phyloP scores from a whole-genome alignment of 371 early-diverging fungal genomes.

The Mortierella polycephala region DNA sequence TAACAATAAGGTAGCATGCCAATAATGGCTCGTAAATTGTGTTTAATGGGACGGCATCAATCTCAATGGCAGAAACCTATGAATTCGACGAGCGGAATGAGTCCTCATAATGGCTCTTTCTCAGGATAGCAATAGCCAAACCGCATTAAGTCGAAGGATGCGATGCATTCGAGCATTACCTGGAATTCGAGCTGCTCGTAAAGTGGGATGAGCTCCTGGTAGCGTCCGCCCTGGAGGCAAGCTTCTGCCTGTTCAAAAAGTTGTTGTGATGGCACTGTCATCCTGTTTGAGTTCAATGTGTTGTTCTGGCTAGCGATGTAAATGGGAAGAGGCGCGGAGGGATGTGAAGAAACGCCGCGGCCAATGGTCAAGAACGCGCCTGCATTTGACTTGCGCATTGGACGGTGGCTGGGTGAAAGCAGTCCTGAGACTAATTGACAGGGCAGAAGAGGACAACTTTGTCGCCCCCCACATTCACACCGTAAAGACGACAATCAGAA shows the following conservation, averaged over 20 bases:
- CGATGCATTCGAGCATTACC: conserved; percentile 9
- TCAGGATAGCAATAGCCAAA: neutral
- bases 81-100: neutral
- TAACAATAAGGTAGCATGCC: conserved; percentile 38
- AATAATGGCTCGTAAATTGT: conserved; percentile 49
- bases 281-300: conserved; percentile 1
- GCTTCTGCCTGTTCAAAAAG: conserved; percentile 47
- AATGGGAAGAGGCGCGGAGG: neutral
- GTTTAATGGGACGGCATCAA: conserved; percentile 49
- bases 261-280: conserved; percentile 20
- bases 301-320: neutral
- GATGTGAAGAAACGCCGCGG: neutral
- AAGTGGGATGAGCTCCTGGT: conserved; percentile 47
- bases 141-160: too few species aligned
- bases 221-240: conserved; percentile 41
- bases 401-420: too few species aligned
- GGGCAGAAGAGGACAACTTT: too few species aligned
- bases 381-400: too few species aligned
- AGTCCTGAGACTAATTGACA: too few species aligned
- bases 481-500: neutral
- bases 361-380: too few species aligned
- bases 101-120: neutral
- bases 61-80: conserved; percentile 48
- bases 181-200: conserved; percentile 54
- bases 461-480: neutral